A percentile compares a stretch with the other conserved stretches of the same genome.
Evolutionary conservation across 441 rosid species (phyloP).

Genomic region (Omphalea diandra): DNA sequence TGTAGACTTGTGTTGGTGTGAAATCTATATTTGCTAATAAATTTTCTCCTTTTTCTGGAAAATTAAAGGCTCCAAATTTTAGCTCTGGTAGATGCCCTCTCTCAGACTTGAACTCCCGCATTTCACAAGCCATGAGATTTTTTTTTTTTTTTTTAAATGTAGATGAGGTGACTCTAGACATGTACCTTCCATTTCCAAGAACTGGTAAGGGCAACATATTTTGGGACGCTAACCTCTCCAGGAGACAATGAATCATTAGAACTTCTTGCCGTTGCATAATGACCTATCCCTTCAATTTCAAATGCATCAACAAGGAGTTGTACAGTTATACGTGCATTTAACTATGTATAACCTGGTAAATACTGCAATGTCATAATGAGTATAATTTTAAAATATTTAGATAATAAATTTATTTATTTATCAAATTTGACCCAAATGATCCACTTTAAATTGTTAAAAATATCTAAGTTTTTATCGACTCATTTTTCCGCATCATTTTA

Average conservation of each 20-base stretch:
- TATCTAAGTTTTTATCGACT: too few species aligned
- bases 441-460: too few species aligned
- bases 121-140: not conserved
- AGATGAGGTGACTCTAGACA: too few species aligned
- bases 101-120: constrained; percentile 28
- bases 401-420: too few species aligned
- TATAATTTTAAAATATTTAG: too few species aligned
- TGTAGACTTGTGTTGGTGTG: constrained; percentile 22
- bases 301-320: constrained; percentile 9
- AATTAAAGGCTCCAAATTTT: constrained; percentile 34
- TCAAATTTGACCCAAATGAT: too few species aligned
- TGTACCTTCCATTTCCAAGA: constrained; percentile 19
- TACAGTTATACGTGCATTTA: constrained; percentile 5
- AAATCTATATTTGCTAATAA: constrained; percentile 30
- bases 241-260: not conserved
- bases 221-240: constrained; percentile 16
- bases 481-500: too few species aligned
- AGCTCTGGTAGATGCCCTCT: constrained; percentile 25
- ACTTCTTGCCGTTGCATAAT: constrained; percentile 13
- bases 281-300: constrained; percentile 1
- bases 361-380: too few species aligned
- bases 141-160: too few species aligned
- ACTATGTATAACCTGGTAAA: too few species aligned
- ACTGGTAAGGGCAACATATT: not conserved
- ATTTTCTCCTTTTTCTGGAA: constrained; percentile 30